Conservation (phyloP, 768 basidiomycete genomes). For the Rhodotorula paludigena region DNA sequence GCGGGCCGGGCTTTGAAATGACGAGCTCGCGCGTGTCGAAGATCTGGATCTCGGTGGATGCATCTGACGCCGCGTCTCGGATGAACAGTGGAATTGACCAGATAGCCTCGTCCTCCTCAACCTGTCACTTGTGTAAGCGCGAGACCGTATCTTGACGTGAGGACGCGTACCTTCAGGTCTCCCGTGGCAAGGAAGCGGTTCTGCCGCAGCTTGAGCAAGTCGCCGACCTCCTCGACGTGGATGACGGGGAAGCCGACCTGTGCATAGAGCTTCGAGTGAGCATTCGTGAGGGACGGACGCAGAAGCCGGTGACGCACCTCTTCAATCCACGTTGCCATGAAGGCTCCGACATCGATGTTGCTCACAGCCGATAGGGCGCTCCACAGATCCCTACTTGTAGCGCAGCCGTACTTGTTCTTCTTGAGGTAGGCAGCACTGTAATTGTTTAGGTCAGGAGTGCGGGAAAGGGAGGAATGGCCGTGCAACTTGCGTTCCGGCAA, state of each 20-base stretch:
- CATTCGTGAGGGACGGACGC: too few species aligned
- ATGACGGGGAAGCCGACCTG: constrained; percentile 82
- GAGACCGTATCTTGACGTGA: too few species aligned
- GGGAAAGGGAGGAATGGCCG: background rate
- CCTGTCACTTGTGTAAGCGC: constrained; percentile 42
- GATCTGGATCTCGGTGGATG: constrained; percentile 53
- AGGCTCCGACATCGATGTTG: constrained; percentile 63
- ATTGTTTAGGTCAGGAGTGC: constrained; percentile 32
- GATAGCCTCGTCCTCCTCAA: constrained; percentile 77
- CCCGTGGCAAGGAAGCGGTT: constrained; percentile 80
- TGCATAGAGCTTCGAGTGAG: background rate
- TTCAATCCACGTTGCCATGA: constrained; percentile 90
- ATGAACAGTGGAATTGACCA: constrained; percentile 74
- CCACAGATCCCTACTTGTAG: constrained; percentile 80
- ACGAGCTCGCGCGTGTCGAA: constrained; percentile 64
- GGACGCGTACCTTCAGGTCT: constrained; percentile 22
- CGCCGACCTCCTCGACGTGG: constrained; percentile 69
- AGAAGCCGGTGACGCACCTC: constrained; percentile 50
- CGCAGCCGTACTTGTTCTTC: constrained; percentile 76
- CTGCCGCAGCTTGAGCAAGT: constrained; percentile 73
- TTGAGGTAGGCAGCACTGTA: constrained; percentile 73
- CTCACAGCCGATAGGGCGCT: constrained; percentile 72
- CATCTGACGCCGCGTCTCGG: background rate
- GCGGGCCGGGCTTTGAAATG: constrained; percentile 57
- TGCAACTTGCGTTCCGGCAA: constrained; percentile 35